Evolutionary conservation across 495 filamentous ascomycete species (phyloP).

Genomic region (Lentithecium fluviatile): DNA sequence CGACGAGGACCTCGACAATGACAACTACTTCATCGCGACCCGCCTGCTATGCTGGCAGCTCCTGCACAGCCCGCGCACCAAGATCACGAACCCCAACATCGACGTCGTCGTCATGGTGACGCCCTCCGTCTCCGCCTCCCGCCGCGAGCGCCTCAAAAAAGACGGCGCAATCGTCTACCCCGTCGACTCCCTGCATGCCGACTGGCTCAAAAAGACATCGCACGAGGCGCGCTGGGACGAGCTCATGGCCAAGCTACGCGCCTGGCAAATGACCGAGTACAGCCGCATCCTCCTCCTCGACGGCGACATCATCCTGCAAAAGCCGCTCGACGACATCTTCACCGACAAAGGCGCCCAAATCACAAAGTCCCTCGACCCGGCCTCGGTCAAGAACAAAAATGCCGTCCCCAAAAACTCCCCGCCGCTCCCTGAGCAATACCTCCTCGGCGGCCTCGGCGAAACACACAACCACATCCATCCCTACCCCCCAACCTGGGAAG

Average conservation of each 20-base stretch:
- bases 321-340: slow-evolving; percentile 27
- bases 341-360: slow-evolving; percentile 21
- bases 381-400: neutral
- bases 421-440: slow-evolving; percentile 11
- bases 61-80: slow-evolving; percentile 36
- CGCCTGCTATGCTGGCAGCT: slow-evolving; percentile 41
- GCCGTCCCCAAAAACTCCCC: neutral
- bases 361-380: neutral
- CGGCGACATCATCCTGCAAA: slow-evolving; percentile 29
- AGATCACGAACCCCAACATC: slow-evolving; percentile 9
- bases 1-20: slow-evolving; percentile 22
- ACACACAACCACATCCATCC: slow-evolving; percentile 1
- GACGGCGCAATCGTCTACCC: slow-evolving; percentile 36
- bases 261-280: slow-evolving; percentile 35
- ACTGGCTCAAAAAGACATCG: slow-evolving; percentile 23
- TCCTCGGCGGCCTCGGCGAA: slow-evolving; percentile 22
- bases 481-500: slow-evolving; percentile 5
- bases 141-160: slow-evolving; percentile 22
- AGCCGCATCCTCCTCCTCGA: slow-evolving; percentile 31
- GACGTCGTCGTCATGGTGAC: slow-evolving; percentile 40
- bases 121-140: slow-evolving; percentile 26
- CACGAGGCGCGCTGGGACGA: slow-evolving; percentile 18
- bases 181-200: slow-evolving; percentile 23
- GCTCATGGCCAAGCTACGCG: slow-evolving; percentile 34
- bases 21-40: slow-evolving; percentile 35